A percentile compares a stretch with the other conserved stretches of the same genome.
Evolutionary conservation across 176 grass and related monocot genomes (phyloP).

Genomic region (Oryza punctata): DNA sequence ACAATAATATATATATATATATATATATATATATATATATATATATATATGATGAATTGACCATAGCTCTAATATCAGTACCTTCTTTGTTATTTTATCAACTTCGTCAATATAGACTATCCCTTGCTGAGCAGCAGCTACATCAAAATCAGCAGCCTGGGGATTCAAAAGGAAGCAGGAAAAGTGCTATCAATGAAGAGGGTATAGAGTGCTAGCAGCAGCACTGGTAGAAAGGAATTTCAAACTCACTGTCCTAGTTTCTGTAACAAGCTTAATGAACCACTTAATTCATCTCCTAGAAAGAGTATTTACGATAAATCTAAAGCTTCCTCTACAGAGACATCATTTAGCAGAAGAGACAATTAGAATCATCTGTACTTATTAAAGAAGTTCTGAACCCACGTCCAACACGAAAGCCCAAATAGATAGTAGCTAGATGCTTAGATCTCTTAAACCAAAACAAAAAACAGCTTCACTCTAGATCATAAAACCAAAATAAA

Average conservation of each 20-base stretch:
- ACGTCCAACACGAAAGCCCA: neutral
- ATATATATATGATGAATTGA: constrained; percentile 6
- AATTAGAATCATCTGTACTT: neutral
- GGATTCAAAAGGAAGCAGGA: constrained; percentile 21
- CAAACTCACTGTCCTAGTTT: neutral
- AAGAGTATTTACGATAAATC: neutral
- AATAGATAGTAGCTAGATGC: neutral
- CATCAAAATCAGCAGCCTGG: constrained; percentile 77
- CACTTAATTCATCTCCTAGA: neutral
- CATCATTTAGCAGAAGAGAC: neutral
- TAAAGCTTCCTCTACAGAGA: neutral
- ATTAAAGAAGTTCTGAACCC: neutral
- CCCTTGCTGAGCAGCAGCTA: constrained; percentile 74
- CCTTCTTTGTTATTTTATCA: constrained; percentile 90
- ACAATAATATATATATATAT: too few relatives aligned
- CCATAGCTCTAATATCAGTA: constrained; percentile 3
- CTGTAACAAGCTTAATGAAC: constrained; percentile 10
- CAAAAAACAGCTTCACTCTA: neutral
- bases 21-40: too few relatives aligned
- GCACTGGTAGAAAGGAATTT: neutral
- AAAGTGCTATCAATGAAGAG: neutral
- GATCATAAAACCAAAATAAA: neutral
- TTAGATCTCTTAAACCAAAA: neutral
- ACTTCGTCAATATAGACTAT: constrained; percentile 84
- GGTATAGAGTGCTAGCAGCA: neutral